phyloP scores from a whole-genome alignment of 2,329 filamentous ascomycete genomes.

The Nectriaceae sp. region DNA sequence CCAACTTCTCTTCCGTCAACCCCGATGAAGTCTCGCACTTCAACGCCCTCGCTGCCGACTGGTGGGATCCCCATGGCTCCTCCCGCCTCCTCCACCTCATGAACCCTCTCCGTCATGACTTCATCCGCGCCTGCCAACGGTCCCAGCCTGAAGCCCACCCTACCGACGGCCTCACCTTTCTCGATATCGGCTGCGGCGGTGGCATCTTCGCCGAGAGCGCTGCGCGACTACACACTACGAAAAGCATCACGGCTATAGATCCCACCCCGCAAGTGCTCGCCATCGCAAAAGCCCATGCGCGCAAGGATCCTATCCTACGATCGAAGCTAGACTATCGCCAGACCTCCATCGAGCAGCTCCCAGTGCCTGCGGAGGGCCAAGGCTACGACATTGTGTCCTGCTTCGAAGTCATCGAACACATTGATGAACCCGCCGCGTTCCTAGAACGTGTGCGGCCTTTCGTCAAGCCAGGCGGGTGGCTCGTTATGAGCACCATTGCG shows the following conservation, averaged over 20 bases:
- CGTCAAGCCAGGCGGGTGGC: conserved; percentile 88
- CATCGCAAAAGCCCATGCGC: conserved; percentile 75
- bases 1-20: conserved; percentile 72
- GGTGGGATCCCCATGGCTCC: conserved; percentile 96
- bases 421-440: conserved; percentile 74
- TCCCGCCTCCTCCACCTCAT: conserved; percentile 93
- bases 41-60: conserved; percentile 86
- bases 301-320: conserved; percentile 68
- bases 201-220: conserved; percentile 94
- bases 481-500: conserved; percentile 90
- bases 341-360: conserved; percentile 73
- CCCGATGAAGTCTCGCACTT: conserved; percentile 91
- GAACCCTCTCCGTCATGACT: conserved; percentile 95
- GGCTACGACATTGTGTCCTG: conserved; percentile 80
- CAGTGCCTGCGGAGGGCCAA: conserved; percentile 39
- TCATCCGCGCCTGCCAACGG: conserved; percentile 72
- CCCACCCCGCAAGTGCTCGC: conserved; percentile 72
- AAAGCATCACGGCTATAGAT: conserved; percentile 73
- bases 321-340: conserved; percentile 72
- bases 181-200: conserved; percentile 94
- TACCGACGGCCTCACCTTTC: conserved; percentile 59
- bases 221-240: conserved; percentile 65
- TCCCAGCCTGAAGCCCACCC: conserved; percentile 47
- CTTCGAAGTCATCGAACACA: conserved; percentile 96
- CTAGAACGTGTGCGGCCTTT: conserved; percentile 71